Evolutionary conservation across 1,284 basidiomycete genomes (phyloP).

Genomic region (Meripilus lineatus): DNA sequence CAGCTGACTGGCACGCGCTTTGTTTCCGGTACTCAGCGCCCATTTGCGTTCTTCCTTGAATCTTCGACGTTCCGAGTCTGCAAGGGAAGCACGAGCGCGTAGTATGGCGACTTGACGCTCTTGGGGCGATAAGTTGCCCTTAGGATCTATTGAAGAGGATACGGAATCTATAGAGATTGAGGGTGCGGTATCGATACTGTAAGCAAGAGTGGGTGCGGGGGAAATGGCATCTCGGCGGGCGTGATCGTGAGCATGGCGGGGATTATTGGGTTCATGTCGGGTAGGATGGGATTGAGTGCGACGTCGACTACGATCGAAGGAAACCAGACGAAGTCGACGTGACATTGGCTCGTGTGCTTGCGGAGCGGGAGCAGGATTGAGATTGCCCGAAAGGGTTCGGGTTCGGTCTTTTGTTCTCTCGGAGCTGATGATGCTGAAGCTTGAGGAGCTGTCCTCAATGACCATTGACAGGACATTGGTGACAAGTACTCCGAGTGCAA

Average conservation of each 20-base stretch:
- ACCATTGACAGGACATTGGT: constrained; percentile 63
- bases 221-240: constrained; percentile 20
- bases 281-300: constrained; percentile 7
- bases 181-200: constrained; percentile 23
- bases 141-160: constrained; percentile 56
- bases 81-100: constrained; percentile 68
- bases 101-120: constrained; percentile 69
- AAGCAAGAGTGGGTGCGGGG: constrained; percentile 24
- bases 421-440: no score
- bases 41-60: constrained; percentile 82
- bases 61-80: constrained; percentile 73
- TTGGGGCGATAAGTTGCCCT: constrained; percentile 52
- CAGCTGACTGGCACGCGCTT: constrained; percentile 67
- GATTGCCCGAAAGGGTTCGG: constrained; percentile 5
- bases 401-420: constrained; percentile 10
- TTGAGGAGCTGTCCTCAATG: constrained; percentile 39
- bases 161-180: constrained; percentile 39
- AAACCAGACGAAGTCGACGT: constrained; percentile 27
- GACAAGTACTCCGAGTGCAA: constrained; percentile 57
- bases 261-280: constrained; percentile 2
- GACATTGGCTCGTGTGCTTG: constrained; percentile 19
- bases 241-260: constrained; percentile 1
- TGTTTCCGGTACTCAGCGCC: constrained; percentile 72
- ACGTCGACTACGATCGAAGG: constrained; percentile 21
- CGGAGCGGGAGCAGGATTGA: constrained; percentile 8